Evolutionary conservation across 129 eudicot genomes (phyloP), one percentile per base, ranked within the genome.

Genomic region (Silybum marianum): DNA sequence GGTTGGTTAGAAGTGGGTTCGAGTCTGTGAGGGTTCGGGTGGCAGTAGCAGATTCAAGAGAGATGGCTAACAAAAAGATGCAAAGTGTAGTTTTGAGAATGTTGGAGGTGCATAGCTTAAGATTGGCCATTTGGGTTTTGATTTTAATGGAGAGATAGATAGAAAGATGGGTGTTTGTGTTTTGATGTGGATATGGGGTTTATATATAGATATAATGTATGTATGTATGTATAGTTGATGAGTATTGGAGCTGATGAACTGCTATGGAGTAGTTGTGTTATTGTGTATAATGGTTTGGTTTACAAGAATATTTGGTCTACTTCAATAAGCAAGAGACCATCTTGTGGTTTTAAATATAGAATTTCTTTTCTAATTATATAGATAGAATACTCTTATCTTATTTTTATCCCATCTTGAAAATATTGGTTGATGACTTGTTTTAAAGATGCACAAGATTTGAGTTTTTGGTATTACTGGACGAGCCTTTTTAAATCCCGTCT

Each of bases 21-120:
- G 80, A 79, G 36, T 85, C 93, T 9, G 78, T 80, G 28, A 93
- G 97, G 75, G 90, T 73, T 73, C 97, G 85, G 65, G 95, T 84
- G 7, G 95, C 86, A 78, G 48, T 80, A 74, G 87, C 89, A 40
- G 79, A 83, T 9, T 77, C 81, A 44, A 90, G 28, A 79, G 83
- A 69, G 82, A 88, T 44, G 83, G 87, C 81, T 66, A 91, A 83
- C 62, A 93, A 77, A 66, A 89, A 76, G 58, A 90, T 71, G 88
- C 84, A 89, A 54, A 87, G 54, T 78, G 85, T 83, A 58, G 81
- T 36, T 68, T 83, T 81, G 82, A 81, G 84, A 1, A 69, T 34
- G 76, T 36, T 77, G 14, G 80, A 71, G 78, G 80, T 63, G 78
- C 58, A 65, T 8, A 60, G 46, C 51, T 58, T 38, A 65, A 73